phyloP scores from a whole-genome alignment of 768 basidiomycete species.

The Scleroderma bovista region DNA sequence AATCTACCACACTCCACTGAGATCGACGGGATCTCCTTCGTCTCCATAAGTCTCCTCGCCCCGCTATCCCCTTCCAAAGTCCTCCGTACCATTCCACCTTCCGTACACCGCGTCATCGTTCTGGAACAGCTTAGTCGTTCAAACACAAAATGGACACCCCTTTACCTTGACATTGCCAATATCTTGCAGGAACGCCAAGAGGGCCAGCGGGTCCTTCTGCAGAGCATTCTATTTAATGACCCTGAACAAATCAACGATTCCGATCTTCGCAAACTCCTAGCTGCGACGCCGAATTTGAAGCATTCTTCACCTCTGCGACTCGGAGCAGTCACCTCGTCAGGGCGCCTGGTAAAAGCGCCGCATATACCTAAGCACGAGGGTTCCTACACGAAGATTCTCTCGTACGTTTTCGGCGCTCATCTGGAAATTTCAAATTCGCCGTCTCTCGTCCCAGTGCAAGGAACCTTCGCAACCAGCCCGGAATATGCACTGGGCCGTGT shows the following conservation, averaged over 20 bases:
- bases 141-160: conserved; percentile 81
- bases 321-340: conserved; percentile 31
- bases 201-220: conserved; percentile 47
- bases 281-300: conserved; percentile 33
- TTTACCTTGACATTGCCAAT: conserved; percentile 77
- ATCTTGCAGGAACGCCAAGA: conserved; percentile 58
- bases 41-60: conserved; percentile 60
- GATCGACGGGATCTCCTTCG: conserved; percentile 56
- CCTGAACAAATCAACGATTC: conserved; percentile 30
- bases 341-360: conserved; percentile 31
- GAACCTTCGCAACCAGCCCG: conserved; percentile 78
- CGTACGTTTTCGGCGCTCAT: conserved; percentile 71
- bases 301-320: conserved; percentile 44
- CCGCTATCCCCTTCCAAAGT: conserved; percentile 61
- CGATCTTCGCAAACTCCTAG: conserved; percentile 51
- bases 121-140: conserved; percentile 76
- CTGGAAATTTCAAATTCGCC: conserved; percentile 87
- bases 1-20: conserved; percentile 35
- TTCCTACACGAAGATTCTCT: conserved; percentile 86
- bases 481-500: conserved; percentile 93
- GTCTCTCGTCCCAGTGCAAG: conserved; percentile 59
- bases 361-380: conserved; percentile 87
- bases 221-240: conserved; percentile 59
- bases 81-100: conserved; percentile 52
- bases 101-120: conserved; percentile 65